phyloP scores from a whole-genome alignment of 495 filamentous ascomycete species.

The Aspergillus diversus region DNA sequence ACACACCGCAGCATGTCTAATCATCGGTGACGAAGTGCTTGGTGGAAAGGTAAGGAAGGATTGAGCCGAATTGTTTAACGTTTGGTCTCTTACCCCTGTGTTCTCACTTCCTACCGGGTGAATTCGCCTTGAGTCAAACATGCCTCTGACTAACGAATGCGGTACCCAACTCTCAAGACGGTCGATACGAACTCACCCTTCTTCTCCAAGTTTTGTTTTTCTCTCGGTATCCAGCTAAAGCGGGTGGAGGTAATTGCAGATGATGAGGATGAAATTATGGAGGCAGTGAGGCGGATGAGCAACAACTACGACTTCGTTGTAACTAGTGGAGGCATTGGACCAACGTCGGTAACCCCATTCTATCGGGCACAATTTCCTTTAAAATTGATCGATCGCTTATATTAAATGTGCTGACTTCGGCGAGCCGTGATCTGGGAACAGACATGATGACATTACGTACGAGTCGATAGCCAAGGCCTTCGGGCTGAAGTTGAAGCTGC shows the following conservation, averaged over 20 bases:
- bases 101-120: background rate
- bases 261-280: constrained; percentile 86
- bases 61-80: background rate
- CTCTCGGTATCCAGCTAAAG: constrained; percentile 84
- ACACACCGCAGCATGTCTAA: constrained; percentile 88
- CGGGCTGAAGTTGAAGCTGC: constrained; percentile 70
- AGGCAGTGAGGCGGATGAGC: constrained; percentile 84
- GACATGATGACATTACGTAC: constrained; percentile 98
- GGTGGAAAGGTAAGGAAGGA: constrained; percentile 77
- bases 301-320: constrained; percentile 89
- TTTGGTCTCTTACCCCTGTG: background rate
- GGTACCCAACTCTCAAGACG: constrained; percentile 48
- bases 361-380: background rate
- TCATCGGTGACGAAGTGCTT: constrained; percentile 96
- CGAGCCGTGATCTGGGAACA: constrained; percentile 31
- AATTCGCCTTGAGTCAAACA: background rate
- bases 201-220: constrained; percentile 92
- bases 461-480: constrained; percentile 91
- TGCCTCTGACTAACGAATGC: constrained; percentile 8
- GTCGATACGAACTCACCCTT: constrained; percentile 91
- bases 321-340: constrained; percentile 92
- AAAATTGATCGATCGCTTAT: too few relatives aligned
- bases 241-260: constrained; percentile 91
- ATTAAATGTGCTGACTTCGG: too few relatives aligned
- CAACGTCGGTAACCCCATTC: constrained; percentile 63